Conservation (phyloP, 768 basidiomycete species). For the Rhodotorula toruloides region DNA sequence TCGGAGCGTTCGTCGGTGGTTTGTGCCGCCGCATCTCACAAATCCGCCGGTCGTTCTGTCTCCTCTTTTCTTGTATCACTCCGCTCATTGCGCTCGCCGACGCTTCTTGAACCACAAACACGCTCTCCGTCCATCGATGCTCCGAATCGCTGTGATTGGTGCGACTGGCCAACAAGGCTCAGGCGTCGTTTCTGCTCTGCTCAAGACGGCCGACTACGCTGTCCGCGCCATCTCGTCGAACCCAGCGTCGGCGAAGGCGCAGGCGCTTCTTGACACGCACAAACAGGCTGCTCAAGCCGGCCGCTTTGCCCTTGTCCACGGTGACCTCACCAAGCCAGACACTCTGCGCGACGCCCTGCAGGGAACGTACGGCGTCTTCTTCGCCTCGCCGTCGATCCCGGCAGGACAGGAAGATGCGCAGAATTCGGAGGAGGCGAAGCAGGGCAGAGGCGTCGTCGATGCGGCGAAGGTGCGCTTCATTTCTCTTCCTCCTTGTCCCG, state of each 20-base stretch:
- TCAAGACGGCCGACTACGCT: conserved; percentile 1
- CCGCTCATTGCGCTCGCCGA: background rate
- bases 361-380: conserved; percentile 4
- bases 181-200: conserved; percentile 6
- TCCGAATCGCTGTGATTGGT: conserved; percentile 13
- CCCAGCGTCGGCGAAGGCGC: background rate
- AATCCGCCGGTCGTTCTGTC: background rate
- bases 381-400: background rate
- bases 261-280: conserved; percentile 5
- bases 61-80: too few species aligned
- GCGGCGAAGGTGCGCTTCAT: conserved; percentile 10
- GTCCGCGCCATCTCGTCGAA: conserved; percentile 16
- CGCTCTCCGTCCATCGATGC: too few species aligned
- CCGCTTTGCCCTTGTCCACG: conserved; percentile 5
- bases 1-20: too few species aligned
- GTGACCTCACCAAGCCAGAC: conserved; percentile 1
- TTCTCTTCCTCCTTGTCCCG: background rate
- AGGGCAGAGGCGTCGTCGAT: conserved; percentile 15
- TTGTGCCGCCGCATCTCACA: too few species aligned
- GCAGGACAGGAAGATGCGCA: background rate
- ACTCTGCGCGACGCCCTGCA: conserved; percentile 5
- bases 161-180: conserved; percentile 17
- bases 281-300: background rate
- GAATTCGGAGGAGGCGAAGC: conserved; percentile 1
- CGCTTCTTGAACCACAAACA: too few species aligned